phyloP scores from a whole-genome alignment of 371 early-diverging fungal genomes.

The Nematocida ironsii region DNA sequence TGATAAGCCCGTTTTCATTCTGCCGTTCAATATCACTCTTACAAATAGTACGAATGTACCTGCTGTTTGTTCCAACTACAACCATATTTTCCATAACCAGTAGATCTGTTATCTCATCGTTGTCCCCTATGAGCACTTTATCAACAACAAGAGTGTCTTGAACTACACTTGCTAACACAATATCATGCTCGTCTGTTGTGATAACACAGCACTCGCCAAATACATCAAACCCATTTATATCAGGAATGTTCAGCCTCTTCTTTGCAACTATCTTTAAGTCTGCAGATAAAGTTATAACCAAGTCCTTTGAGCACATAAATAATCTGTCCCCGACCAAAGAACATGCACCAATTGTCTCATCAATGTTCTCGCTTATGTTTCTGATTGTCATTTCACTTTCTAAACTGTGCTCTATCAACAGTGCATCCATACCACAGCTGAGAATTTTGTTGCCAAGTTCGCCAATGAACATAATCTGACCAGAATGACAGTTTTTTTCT shows the following conservation, averaged over 20 bases:
- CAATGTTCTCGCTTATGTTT: slow-evolving; percentile 11
- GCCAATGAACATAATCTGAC: slow-evolving; percentile 17
- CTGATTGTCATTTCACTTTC: slow-evolving; percentile 4
- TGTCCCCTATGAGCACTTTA: slow-evolving; percentile 29
- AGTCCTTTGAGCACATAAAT: not conserved
- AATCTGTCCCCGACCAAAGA: not conserved
- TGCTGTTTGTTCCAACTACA: slow-evolving; percentile 42
- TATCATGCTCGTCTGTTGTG: slow-evolving; percentile 43
- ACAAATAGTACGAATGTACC: not conserved
- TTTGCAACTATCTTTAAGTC: not conserved
- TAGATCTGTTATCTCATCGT: slow-evolving; percentile 57
- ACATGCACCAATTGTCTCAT: not conserved
- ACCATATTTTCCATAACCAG: slow-evolving; percentile 3
- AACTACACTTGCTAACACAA: not conserved
- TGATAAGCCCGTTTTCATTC: not conserved
- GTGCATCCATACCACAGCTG: slow-evolving; percentile 33
- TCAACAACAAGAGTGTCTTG: slow-evolving; percentile 5
- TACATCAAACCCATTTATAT: not conserved
- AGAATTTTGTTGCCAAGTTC: not conserved
- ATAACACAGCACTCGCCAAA: slow-evolving; percentile 27
- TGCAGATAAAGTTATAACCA: not conserved
- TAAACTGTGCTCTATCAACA: slow-evolving; percentile 11
- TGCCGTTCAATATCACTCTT: not conserved
- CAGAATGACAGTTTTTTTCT: slow-evolving; percentile 6
- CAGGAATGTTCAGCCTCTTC: not conserved